Percentiles rank a stretch among this genome's conserved stretches.
These are phyloP conservation scores for Coniferiporia sulphurascens DNA, from an alignment of 1,284 basidiomycete species.

Conservation along the genomic window DNA sequence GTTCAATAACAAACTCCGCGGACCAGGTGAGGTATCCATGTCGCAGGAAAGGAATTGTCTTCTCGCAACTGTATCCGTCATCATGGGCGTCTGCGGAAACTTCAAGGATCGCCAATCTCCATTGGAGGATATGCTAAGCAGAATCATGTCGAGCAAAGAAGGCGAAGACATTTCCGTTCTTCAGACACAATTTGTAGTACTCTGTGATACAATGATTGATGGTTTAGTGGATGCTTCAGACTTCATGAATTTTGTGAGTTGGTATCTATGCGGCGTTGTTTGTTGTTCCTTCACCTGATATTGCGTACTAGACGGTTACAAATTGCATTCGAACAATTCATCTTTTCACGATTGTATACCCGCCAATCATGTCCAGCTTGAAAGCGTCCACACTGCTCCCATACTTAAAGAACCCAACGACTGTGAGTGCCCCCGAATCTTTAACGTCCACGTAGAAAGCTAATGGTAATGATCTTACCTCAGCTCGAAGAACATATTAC, in stretches of 20 bases:
- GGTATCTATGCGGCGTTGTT: too few species aligned
- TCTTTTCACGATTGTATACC: slow-evolving; percentile 75
- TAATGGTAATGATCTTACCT: neutral
- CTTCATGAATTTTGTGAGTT: slow-evolving; percentile 69
- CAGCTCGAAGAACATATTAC: slow-evolving; percentile 80
- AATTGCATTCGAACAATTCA: slow-evolving; percentile 84
- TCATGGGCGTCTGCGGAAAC: slow-evolving; percentile 80
- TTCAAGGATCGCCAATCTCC: slow-evolving; percentile 82
- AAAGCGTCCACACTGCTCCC: slow-evolving; percentile 82
- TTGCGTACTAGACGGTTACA: slow-evolving; percentile 55
- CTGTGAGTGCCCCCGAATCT: slow-evolving; percentile 39
- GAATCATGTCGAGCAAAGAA: slow-evolving; percentile 64
- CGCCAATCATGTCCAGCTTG: slow-evolving; percentile 71
- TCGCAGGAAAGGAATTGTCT: slow-evolving; percentile 40
- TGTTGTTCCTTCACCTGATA: slow-evolving; percentile 6
- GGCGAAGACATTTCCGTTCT: slow-evolving; percentile 46
- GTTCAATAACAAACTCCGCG: slow-evolving; percentile 34
- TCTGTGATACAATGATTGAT: slow-evolving; percentile 83
- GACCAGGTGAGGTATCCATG: slow-evolving; percentile 24
- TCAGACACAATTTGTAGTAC: slow-evolving; percentile 62
- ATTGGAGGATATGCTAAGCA: slow-evolving; percentile 80
- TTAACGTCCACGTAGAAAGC: slow-evolving; percentile 2
- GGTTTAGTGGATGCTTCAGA: slow-evolving; percentile 82
- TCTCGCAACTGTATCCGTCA: slow-evolving; percentile 62
- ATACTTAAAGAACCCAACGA: slow-evolving; percentile 78